phyloP scores from a whole-genome alignment of 768 basidiomycete genomes.

The Tephrocybe rancida region DNA sequence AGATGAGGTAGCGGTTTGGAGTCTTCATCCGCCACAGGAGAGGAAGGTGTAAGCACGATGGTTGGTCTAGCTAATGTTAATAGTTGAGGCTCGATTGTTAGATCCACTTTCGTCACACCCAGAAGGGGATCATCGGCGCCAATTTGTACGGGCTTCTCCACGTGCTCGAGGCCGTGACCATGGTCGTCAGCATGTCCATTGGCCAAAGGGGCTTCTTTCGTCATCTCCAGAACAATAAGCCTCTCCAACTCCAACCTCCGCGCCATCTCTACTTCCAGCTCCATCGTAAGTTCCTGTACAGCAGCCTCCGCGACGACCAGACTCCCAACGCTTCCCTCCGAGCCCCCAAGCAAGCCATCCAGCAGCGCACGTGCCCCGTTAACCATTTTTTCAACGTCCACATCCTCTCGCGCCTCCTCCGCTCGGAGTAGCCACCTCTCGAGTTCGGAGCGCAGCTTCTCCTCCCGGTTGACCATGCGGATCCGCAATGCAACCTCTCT shows the following conservation, averaged over 20 bases:
- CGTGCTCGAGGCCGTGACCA: neutral
- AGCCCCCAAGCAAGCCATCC: conserved; percentile 26
- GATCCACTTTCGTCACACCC: too few relatives aligned
- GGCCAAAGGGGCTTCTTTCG: neutral
- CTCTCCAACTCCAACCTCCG: conserved; percentile 49
- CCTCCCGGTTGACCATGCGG: conserved; percentile 64
- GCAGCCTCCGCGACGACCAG: conserved; percentile 50
- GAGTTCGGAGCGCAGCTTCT: conserved; percentile 54
- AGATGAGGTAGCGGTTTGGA: too few relatives aligned
- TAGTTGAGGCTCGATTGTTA: too few relatives aligned
- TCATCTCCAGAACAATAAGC: conserved; percentile 18
- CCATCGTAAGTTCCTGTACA: conserved; percentile 53
- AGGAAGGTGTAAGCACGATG: too few relatives aligned
- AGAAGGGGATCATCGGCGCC: too few relatives aligned
- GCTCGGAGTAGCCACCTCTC: conserved; percentile 57
- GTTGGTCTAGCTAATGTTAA: too few relatives aligned
- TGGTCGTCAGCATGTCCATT: neutral
- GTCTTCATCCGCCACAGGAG: too few relatives aligned
- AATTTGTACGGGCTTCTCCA: too few relatives aligned
- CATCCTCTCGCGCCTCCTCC: conserved; percentile 38
- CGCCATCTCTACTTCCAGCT: conserved; percentile 58
- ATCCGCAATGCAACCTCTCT: conserved; percentile 71
- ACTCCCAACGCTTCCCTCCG: conserved; percentile 51
- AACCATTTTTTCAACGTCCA: conserved; percentile 18
- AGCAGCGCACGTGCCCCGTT: conserved; percentile 24